phyloP scores from a whole-genome alignment of 2,329 filamentous ascomycete genomes.

The Alternaria angustiovoidea region DNA sequence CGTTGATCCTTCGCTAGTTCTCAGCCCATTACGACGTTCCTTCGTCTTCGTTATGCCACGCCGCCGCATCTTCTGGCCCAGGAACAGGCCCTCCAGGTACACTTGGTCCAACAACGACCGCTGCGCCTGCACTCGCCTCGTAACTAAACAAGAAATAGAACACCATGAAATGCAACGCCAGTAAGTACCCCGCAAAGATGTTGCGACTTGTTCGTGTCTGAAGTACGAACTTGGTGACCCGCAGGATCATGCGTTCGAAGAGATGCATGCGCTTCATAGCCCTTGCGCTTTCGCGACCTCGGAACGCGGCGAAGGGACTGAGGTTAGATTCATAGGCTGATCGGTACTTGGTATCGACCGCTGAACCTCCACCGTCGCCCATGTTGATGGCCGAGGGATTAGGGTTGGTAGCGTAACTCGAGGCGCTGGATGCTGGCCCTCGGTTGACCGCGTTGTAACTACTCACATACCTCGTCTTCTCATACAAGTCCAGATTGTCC shows the following conservation, averaged over 20 bases:
- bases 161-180: constrained; percentile 86
- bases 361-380: constrained; percentile 16
- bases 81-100: constrained; percentile 28
- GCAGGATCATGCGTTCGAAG: constrained; percentile 88
- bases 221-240: constrained; percentile 87
- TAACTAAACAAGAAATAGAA: constrained; percentile 89
- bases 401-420: constrained; percentile 69
- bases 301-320: constrained; percentile 93
- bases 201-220: constrained; percentile 91
- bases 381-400: constrained; percentile 78
- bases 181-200: constrained; percentile 89
- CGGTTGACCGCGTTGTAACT: constrained; percentile 88
- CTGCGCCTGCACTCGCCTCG: constrained; percentile 58
- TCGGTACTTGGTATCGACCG: constrained; percentile 75
- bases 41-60: constrained; percentile 50
- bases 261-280: constrained; percentile 94
- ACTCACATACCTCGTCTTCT: constrained; percentile 96
- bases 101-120: constrained; percentile 40
- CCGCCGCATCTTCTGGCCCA: constrained; percentile 29
- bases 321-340: constrained; percentile 95
- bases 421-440: constrained; percentile 65
- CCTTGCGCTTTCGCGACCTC: constrained; percentile 88
- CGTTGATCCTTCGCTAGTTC: constrained; percentile 21
- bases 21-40: constrained; percentile 24
- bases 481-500: constrained; percentile 94